phyloP scores from a whole-genome alignment of 2,329 filamentous ascomycete genomes.

The Ophiocordyceps sinensis region DNA sequence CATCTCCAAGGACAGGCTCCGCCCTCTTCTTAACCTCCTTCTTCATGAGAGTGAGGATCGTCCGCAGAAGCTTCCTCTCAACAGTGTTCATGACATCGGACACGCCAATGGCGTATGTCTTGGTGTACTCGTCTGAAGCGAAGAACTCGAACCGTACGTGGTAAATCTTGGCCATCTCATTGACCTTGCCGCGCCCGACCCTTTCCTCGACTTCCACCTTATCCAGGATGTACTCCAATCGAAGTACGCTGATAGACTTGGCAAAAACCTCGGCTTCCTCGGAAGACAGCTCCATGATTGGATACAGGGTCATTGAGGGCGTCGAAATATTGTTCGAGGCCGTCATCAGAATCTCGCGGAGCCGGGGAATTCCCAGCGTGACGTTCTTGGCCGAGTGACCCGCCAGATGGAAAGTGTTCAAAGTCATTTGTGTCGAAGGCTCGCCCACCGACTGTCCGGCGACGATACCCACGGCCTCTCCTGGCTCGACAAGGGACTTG shows the following conservation, averaged over 20 bases:
- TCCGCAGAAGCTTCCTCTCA: conserved; percentile 65
- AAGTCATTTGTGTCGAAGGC: conserved; percentile 96
- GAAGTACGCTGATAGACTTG: conserved; percentile 80
- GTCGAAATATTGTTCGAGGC: conserved; percentile 81
- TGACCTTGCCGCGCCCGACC: conserved; percentile 55
- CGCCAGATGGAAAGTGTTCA: conserved; percentile 99
- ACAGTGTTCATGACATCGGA: conserved; percentile 66
- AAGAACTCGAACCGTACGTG: conserved; percentile 74
- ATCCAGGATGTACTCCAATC: conserved; percentile 72
- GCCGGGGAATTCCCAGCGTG: conserved; percentile 90
- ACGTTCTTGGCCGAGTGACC: conserved; percentile 98
- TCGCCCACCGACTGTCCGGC: conserved; percentile 95
- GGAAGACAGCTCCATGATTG: conserved; percentile 56
- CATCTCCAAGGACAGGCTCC: conserved; percentile 54
- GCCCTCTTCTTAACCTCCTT: conserved; percentile 75
- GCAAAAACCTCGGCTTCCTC: conserved; percentile 66
- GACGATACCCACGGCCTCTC: conserved; percentile 92
- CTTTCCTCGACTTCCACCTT: conserved; percentile 67
- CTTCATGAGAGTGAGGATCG: conserved; percentile 54
- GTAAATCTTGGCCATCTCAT: conserved; percentile 68
- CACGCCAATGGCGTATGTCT: conserved; percentile 71
- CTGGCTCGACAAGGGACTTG: conserved; percentile 80
- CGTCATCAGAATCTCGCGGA: conserved; percentile 97
- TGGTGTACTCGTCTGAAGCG: conserved; percentile 65
- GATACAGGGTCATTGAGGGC: conserved; percentile 72